Base-by-base conservation (phyloP, 495 filamentous ascomycete genomes). In the Penicillium pulvis region DNA sequence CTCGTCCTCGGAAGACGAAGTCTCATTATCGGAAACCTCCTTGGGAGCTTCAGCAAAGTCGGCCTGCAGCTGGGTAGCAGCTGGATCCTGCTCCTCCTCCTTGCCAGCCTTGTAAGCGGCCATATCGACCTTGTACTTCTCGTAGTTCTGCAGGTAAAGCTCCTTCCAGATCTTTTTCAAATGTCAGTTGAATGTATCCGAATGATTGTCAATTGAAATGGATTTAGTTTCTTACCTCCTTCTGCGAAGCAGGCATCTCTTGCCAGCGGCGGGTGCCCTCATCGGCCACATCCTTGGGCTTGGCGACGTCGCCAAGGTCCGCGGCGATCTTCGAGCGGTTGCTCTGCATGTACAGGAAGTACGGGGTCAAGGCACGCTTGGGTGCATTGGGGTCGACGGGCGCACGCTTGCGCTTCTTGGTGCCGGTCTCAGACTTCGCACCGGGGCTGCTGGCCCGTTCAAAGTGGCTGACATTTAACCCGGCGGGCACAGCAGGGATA, bases 311-410 rank as follows among this genome's bases (percentile, higher is more conserved):
- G 12, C 88, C 90, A 19, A 98, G 79, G 57, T 97, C 92, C 8
- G 75, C 79, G 24, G 86, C 86, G 60, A 98, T 92, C 66, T 84
- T 83, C 19, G 81, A 74, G 28, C 94, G 89, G 45, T 91, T 92
- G 35, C 85, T 85, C 64, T 94, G 86, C 80, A 94, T 91, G 78
- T 90, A 98, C 35, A 97, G 78, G 79, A 98, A 96, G 76, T 92
- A 97, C 0, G 94, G 92, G 17, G 94, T 97, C 60, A 97, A 71
- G 20, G 94, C 91, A 17, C 92, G 85, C 82, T 97, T 97, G 51
- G 94, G 94, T 12, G 92, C 91, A 70, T 96, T 95, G 57, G 93
- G 93, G 71, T 98, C 95, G 62, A 87, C 89, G 43, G 76, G 74
- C 16, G 83, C 85, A 58, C 90, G 87, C 85, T 93, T 94, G 79